Base-by-base conservation (phyloP, 495 filamentous ascomycete genomes). In the Penicillium crystallinum region DNA sequence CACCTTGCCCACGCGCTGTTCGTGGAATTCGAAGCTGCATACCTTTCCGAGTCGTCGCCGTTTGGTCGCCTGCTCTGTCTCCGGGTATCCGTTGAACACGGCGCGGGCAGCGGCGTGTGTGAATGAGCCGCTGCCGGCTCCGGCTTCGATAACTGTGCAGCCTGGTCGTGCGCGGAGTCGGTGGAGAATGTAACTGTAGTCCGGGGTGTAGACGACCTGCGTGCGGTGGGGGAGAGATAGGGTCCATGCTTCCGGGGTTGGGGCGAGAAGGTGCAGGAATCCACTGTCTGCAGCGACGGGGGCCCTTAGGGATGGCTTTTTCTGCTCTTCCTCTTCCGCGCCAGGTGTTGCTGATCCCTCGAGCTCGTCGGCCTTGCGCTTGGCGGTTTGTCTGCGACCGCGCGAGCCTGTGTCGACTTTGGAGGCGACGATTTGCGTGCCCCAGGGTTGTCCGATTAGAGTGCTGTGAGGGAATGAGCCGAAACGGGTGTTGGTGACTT, bases 201-300 rank as follows among this genome's bases (percentile, higher is more conserved):
- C 93, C 9, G 95, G 90, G 1, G 90, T 96, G 63, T 98, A 98
- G 55, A 98, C 93, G 42, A 98, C 92, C 70, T 98, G 93, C 8
- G 93, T 98, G 42, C 93, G 80, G 66, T 98, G 93, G 2, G 91
- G 93, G 33, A 98, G 78, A 33, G 86, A 89, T 22, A 81, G 71
- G 0, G 95, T 98, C 93, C 93, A 98, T 14, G 87, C 75, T 67
- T 98, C 93, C 12, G 93, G 89, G 0, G 95, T 96, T 0, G 95
- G 95, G 23, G 87, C 89, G 12, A 97, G 77, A 29, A 98, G 64
- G 67, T 98, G 92, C 15, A 91, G 78, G 71, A 97, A 98, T 19
- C 93, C 93, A 61, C 81, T 91, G 2, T 80, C 61, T 4, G 90
- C 90, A 34, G 81, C 77, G 3, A 81, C 73, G 10, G 83, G 62